Base-by-base conservation (phyloP, 306 rosid genomes). In the Delonix regia region DNA sequence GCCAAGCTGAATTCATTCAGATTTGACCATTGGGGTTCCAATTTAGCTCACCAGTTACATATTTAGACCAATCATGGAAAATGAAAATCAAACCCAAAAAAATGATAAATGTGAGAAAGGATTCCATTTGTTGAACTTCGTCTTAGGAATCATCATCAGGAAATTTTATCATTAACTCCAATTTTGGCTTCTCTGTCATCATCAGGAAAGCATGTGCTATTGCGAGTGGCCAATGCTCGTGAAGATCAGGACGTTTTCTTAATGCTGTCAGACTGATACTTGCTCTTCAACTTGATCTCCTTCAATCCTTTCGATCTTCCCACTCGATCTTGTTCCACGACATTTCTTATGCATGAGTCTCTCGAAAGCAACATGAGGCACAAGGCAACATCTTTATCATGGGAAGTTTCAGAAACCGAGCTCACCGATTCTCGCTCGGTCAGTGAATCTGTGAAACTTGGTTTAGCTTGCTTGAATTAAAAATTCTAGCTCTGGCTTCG, bases 351-450 rank as follows among this genome's bases (percentile, higher is more conserved):
- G 97, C 97, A 88, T 1, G 12, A 81, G 70, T 94, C 96, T 44
- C 97, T 89, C 0, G 98, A 94, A 6, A 94, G 87, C 94, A 94
- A 79, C 87, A 94, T 85, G 28, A 94, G 90, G 55, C 90, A 89
- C 85, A 87, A 78, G 4, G 98, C 98, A 6, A 92, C 90, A 41
- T 94, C 89, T 74, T 91, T 94, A 7, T 94, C 94, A 0, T 94
- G 84, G 4, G 88, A 92, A 55, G 89, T 82, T 38, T 91, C 85
- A 9, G 92, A 91, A 6, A 91, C 91, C 0, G 97, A 91, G 19
- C 94, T 94, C 61, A 77, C 49, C 51, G 90, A 86, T 24, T 89
- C 90, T 0, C 87, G 84, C 68, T 89, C 90, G 2, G 82, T 7
- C n/a, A 76, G 59, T 3, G 88, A 80, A 25, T 86, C 88, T 24